phyloP scores from a whole-genome alignment of 2,329 filamentous ascomycete genomes.

The Pleurostoma richardsiae region DNA sequence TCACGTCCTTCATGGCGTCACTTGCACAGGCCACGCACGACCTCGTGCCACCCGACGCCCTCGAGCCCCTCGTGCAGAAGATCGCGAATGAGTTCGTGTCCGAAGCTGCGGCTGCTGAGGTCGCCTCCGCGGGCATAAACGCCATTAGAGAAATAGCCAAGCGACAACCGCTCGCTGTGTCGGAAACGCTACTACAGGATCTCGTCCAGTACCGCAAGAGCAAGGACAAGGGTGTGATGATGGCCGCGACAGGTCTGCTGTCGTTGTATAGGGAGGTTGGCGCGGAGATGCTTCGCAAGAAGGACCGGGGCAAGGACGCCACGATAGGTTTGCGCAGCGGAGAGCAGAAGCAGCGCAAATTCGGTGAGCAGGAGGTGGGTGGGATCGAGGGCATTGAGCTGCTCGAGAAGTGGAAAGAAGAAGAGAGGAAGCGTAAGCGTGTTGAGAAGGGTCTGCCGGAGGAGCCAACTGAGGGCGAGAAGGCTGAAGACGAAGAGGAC shows the following conservation, averaged over 20 bases:
- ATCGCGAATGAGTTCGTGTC: conserved; percentile 99
- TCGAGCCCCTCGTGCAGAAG: conserved; percentile 88
- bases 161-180: conserved; percentile 93
- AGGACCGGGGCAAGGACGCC: conserved; percentile 87
- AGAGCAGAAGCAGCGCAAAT: conserved; percentile 70
- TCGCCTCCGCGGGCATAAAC: conserved; percentile 87
- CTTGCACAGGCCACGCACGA: conserved; percentile 89
- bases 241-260: conserved; percentile 90
- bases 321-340: conserved; percentile 73
- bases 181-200: conserved; percentile 90
- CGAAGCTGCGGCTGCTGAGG: conserved; percentile 85
- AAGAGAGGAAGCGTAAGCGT: conserved; percentile 72
- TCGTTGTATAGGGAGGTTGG: conserved; percentile 89
- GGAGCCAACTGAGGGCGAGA: conserved; percentile 56
- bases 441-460: conserved; percentile 64
- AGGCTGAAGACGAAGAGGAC: conserved; percentile 58
- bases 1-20: conserved; percentile 89
- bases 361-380: conserved; percentile 74
- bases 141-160: conserved; percentile 92
- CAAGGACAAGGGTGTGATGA: conserved; percentile 98
- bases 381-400: conserved; percentile 90
- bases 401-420: conserved; percentile 88
- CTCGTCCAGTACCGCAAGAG: conserved; percentile 93
- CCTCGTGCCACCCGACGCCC: conserved; percentile 83
- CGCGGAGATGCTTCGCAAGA: conserved; percentile 81